Base-by-base conservation (phyloP, 306 rosid genomes). In the Calophaca sinica region DNA sequence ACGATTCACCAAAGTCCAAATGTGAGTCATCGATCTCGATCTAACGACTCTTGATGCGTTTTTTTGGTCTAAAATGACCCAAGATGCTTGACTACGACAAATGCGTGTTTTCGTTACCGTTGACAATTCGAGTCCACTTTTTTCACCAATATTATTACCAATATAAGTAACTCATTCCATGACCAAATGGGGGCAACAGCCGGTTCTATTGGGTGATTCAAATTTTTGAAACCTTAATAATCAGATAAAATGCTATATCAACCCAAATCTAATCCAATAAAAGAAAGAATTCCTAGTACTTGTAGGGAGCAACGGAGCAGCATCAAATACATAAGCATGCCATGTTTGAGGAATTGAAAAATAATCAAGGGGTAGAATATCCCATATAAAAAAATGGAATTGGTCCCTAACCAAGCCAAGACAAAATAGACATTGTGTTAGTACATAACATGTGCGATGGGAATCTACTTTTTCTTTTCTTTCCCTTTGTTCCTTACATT, bases 401-500 rank as follows among this genome's bases (percentile, higher is more conserved):
- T 74, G 87, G 82, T 78, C 78, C 72, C 82, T 10, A 74, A 29
- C 44, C 83, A 83, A 49, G 82, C 89, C 73, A 85, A 82, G 88
- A 85, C 93, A 87, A 90, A 88, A 44, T 61, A 80, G 86, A 89
- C 84, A 84, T 80, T 84, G 86, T 83, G 67, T 12, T 55, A 39
- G 82, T 76, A 76, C 80, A 75, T 41, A 76, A 81, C 87, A 85
- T 88, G 92, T 82, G 88, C 68, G 41, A 5, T 31, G 84, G 91
- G 93, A 88, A 86, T 88, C 96, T 91, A 79, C 91, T 84, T 90
- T 86, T 78, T 54, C 79, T 73, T 82, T 57, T 73, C 15, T 78
- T 67, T 71, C 77, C 73, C 71, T 81, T 79, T 83, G 89, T 87
- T 83, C 85, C 92, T 87, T 86, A 79, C 83, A 86, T 85, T 84